Evolutionary conservation across 208 protist genomes (phyloP).

Genomic region (Crithidia sp.): DNA sequence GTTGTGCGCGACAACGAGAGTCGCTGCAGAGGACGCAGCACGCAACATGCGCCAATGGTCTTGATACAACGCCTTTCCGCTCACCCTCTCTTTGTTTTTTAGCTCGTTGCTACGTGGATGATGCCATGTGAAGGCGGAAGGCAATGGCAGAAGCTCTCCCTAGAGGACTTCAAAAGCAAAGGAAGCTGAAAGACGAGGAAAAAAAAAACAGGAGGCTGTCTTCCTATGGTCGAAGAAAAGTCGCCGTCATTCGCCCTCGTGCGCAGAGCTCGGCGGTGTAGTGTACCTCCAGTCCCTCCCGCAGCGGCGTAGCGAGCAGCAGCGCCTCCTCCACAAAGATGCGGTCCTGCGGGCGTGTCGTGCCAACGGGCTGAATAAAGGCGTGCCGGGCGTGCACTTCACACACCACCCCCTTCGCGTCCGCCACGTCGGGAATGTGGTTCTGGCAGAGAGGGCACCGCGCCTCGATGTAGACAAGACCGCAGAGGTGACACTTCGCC

Average conservation of each 20-base stretch:
- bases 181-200: neutral
- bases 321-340: slow-evolving; percentile 41
- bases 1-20: too few relatives aligned
- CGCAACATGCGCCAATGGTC: too few relatives aligned
- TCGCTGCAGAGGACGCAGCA: too few relatives aligned
- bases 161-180: too few relatives aligned
- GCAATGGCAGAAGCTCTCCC: too few relatives aligned
- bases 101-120: too few relatives aligned
- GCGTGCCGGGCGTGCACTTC: slow-evolving; percentile 53
- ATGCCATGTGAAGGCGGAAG: too few relatives aligned
- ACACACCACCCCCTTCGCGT: slow-evolving; percentile 59
- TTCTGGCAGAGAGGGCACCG: slow-evolving; percentile 70
- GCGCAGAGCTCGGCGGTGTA: slow-evolving; percentile 29
- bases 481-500: slow-evolving; percentile 63
- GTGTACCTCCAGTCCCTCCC: slow-evolving; percentile 25
- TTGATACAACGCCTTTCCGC: too few relatives aligned
- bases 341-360: slow-evolving; percentile 44
- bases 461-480: slow-evolving; percentile 72
- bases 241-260: slow-evolving; percentile 31
- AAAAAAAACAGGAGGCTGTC: neutral
- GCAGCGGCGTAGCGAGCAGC: slow-evolving; percentile 13
- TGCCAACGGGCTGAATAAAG: slow-evolving; percentile 68
- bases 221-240: slow-evolving; percentile 2
- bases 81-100: too few relatives aligned
- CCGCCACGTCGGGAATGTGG: slow-evolving; percentile 46